Base-by-base conservation (phyloP, 768 basidiomycete genomes). In the Leccinum truebloodii region DNA sequence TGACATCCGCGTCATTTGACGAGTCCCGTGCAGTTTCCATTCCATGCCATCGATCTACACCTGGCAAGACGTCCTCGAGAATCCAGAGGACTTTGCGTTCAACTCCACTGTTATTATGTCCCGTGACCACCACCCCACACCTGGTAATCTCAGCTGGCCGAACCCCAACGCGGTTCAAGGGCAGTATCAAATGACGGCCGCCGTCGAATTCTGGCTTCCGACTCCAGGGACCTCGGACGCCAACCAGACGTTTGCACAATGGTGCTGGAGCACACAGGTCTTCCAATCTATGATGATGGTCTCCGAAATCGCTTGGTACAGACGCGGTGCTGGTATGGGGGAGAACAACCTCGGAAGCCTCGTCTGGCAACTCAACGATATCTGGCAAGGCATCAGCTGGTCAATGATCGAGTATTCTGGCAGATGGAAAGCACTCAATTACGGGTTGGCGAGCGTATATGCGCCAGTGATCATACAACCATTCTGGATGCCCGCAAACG, bases 201-300 rank as follows among this genome's bases (percentile, higher is more conserved):
- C 78, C 3, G 84, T 84, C 44, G 76, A 83, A 60, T 63, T 75
- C n/a, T 86, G 83, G 83, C 78, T 85, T 14, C 83, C 84, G 1
- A 81, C 78, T 0, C 84, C 84, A 3, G 70, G 69, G 14, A 82
- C 80, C 2, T 60, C 77, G 18, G 76, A 83, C 65, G 58, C 78
- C 20, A 84, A 86, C 60, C 79, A 83, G 64, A 86, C 83, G 0
- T 86, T 86, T 68, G 81, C 84, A 0, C 83, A 85, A 65, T 85
- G 84, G 83, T 85, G 82, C 70, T 86, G 78, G 76, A 83, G 82
- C 69, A 85, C 84, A 3, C 85, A 86, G 63, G 63, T 85, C 20
- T 85, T 85, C 80, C 85, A 85, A 63, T 74, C 80, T 20, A 79
- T 86, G 78, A 80, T 81, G 50, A 84, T 85, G 76, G 76, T 79